Evolutionary conservation across 768 basidiomycete species (phyloP), one percentile per base, ranked within the genome.

Genomic region (Lactarius evosmus): DNA sequence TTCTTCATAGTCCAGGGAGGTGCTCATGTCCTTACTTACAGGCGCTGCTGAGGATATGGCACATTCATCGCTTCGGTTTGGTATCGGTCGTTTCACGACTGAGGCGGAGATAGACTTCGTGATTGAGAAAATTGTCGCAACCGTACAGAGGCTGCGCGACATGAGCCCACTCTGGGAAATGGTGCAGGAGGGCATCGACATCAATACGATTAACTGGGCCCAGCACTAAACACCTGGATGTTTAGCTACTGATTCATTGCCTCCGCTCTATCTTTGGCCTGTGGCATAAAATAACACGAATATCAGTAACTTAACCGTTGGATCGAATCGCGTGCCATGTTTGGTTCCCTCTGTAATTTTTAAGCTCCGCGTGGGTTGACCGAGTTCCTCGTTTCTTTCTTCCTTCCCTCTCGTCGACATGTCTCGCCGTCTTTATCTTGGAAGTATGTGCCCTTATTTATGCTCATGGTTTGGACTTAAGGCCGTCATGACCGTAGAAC

Each of bases 111-210:
- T 99, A 62, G 97, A 99, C 74, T 94, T 91, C 68, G 96, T 99
- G 55, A 83, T 95, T 41, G 82, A 85, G 67, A 88, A 93, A 71
- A 93, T 98, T 58, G 85, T 95, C 22, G 80, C 82, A 33, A 91
- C 91, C n/a, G 97, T 98, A 14, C 84, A 86, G 55, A 83, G 82
- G 67, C 82, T 99, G 67, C 85, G 96, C 56, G 96, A 99, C 65
- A 94, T 99, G 93, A 95, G 93, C 72, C 97, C 97, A 36, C 77
- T 99, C 59, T 99, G 96, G 96, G 97, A 99, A 78, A 98, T 99
- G 95, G 95, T 98, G 17, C 94, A 97, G 77, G 97, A 98, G 74
- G 96, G 96, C 49, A 95, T 98, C 64, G 97, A 99, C 74, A 84
- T 98, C 69, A 94, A 87, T 72, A 82, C 89, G 19, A 99, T 98